Evolutionary conservation across 768 basidiomycete species (phyloP), one percentile per base, ranked within the genome.

Genomic region (Paxillus ammoniavirescens): DNA sequence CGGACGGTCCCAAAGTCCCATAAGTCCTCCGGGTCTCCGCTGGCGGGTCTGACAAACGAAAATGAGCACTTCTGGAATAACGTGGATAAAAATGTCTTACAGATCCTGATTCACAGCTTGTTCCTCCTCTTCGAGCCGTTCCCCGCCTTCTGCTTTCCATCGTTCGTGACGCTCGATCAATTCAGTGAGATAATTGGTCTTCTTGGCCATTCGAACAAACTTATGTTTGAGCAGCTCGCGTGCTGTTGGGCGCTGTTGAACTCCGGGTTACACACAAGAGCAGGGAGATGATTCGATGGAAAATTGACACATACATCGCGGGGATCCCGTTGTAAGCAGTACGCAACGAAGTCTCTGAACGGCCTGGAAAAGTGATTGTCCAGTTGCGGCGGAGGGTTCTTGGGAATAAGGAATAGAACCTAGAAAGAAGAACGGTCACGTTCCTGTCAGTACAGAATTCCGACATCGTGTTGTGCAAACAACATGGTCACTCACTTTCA

Each of bases 1-100:
- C 91, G 89, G 43, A 98, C 88, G 8, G 96, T 98, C 13, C 96
- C 96, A 72, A 98, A 97, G 68, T 98, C 96, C 96, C 96, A 98
- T 33, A 98, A 74, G 58, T 95, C 93, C 49, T 91, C 91, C 3
- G 80, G 77, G 60, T 89, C 87, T 36, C 77, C 79, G 50, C 76
- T 75, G 12, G 73, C 68, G 46, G 77, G 76, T 45, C 86, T 88
- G 55, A n/a, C 48, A 43, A 30, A 36, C 28, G 40, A 30, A 49
- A 44, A 42, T 30, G 38, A 50, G 50, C 47, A 53, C 8, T 42
- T 47, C 14, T 14, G 42, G 40, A 21, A 57, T 13, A 36, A 14
- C 2, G 14, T 41, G 42, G 44, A 26, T 15, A 15, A 48, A 42
- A 18, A 49, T 4, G 15, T 71, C 87, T 49, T 69, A 93, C 91